Evolutionary conservation across 2,329 filamentous ascomycete genomes (phyloP), one percentile per base, ranked within the genome.

Genomic region (Xylaria sp.): DNA sequence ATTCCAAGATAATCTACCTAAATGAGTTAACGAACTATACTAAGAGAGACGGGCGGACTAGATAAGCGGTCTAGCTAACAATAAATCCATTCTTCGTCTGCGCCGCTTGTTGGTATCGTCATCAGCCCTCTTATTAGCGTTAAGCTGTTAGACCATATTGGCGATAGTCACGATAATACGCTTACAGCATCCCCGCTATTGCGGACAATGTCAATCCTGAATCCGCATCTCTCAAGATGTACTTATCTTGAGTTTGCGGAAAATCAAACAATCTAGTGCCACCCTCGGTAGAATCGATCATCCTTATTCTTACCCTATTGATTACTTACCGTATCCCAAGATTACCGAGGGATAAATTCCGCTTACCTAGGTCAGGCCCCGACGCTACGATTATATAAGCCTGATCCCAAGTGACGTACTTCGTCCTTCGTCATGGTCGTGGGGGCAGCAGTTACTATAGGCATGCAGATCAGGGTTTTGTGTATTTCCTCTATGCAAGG

Each of bases 321-420:
- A 53, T 31, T 17, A 53, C 6, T 31, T 9, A 23, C 36, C 36
- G 20, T 23, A 33, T 49, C 36, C 26, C 51, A 48, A 59, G 36
- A 54, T 65, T 44, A 48, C 56, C 56, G 38, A 60, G 49, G 11
- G 57, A 42, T 46, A 33, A 59, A 46, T 33, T 26, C 46, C 46
- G 36, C 26, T 62, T 4, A 36, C 6, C 23, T 31, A 28, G 33
- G 10, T 20, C 9, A 58, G 2, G 13, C 23, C 54, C 17, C 26
- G 33, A 17, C 26, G 26, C 51, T 40, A 40, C 44, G 62, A 42
- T 28, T 6, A 42, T 42, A 59, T 54, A 59, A 46, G 56, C 28
- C 26, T 59, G 46, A 46, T 51, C 20, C 23, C 11, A 64, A 51
- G 61, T 63, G 51, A 63, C 61, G 51, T 63, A 57, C 31, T 48